Evolutionary conservation across 495 filamentous ascomycete genomes (phyloP).

Genomic region (Aeminium ludgeri): DNA sequence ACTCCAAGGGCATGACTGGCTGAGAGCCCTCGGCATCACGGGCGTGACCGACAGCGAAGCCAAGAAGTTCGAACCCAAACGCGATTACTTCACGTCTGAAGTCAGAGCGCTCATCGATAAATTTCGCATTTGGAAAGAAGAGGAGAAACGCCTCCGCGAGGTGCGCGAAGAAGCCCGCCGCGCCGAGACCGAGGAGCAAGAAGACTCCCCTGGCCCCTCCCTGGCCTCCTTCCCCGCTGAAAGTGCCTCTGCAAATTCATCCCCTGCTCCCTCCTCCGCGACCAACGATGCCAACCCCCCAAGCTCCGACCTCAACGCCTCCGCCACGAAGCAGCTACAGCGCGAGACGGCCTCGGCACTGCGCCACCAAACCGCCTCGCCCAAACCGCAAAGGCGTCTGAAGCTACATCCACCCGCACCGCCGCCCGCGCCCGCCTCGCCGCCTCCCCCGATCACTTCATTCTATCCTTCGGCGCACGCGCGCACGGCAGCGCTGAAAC

Average conservation of each 20-base stretch:
- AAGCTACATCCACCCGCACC: slow-evolving; percentile 12
- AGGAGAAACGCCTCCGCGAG: slow-evolving; percentile 65
- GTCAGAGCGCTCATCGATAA: slow-evolving; percentile 69
- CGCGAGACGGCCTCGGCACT: slow-evolving; percentile 43
- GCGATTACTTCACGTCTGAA: slow-evolving; percentile 64
- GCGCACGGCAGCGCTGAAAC: slow-evolving; percentile 55
- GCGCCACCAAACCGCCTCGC: slow-evolving; percentile 1
- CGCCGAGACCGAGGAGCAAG: slow-evolving; percentile 27
- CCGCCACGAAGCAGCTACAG: slow-evolving; percentile 53
- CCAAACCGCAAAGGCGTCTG: slow-evolving; percentile 1
- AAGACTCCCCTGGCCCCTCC: slow-evolving; percentile 24
- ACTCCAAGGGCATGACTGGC: slow-evolving; percentile 80
- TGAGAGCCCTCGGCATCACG: slow-evolving; percentile 81
- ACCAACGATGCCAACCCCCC: slow-evolving; percentile 33
- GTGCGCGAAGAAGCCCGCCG: slow-evolving; percentile 44
- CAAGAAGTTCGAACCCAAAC: slow-evolving; percentile 72
- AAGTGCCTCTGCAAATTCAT: too few species aligned
- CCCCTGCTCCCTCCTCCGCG: slow-evolving; percentile 29
- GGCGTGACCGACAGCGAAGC: slow-evolving; percentile 67
- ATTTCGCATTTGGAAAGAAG: slow-evolving; percentile 71
- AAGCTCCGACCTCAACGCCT: slow-evolving; percentile 56
- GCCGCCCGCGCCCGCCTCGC: slow-evolving; percentile 14
- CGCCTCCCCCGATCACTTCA: slow-evolving; percentile 43
- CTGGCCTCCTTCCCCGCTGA: slow-evolving; percentile 22
- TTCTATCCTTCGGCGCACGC: slow-evolving; percentile 67